Evolutionary conservation across 2,329 filamentous ascomycete species (phyloP).

Genomic region (Curvularia verruculosa): DNA sequence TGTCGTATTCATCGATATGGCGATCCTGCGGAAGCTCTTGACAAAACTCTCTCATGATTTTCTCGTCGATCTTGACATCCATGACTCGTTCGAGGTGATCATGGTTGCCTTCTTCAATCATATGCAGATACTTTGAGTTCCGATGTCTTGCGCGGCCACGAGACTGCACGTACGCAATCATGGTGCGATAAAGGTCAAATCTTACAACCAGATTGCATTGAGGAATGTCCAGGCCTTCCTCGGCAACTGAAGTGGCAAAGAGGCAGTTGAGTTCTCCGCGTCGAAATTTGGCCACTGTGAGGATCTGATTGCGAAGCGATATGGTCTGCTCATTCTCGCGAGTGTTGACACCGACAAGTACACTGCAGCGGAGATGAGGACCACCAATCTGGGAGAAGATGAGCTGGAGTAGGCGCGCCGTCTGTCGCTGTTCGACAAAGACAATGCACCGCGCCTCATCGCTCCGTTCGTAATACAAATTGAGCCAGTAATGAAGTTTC

Average conservation of each 20-base stretch:
- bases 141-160: conserved; percentile 80
- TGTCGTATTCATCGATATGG: conserved; percentile 65
- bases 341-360: conserved; percentile 67
- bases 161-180: conserved; percentile 96
- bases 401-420: conserved; percentile 73
- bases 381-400: conserved; percentile 68
- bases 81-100: conserved; percentile 63
- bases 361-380: conserved; percentile 63
- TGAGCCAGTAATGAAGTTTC: conserved; percentile 65
- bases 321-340: conserved; percentile 64
- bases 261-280: conserved; percentile 65
- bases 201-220: conserved; percentile 71
- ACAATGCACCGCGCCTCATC: conserved; percentile 77
- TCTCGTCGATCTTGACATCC: conserved; percentile 65
- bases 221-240: conserved; percentile 70
- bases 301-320: conserved; percentile 75
- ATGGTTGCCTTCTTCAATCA: conserved; percentile 75
- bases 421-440: conserved; percentile 81
- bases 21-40: conserved; percentile 75
- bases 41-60: conserved; percentile 76
- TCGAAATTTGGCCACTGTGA: conserved; percentile 70
- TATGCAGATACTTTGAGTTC: conserved; percentile 81
- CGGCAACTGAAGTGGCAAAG: conserved; percentile 69
- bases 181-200: conserved; percentile 86
- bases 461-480: conserved; percentile 64